Percentiles rank a stretch among this genome's conserved stretches.
These are phyloP conservation scores for Auricularia heimuer DNA, from an alignment of 768 basidiomycete genomes.

Conservation along the genomic window DNA sequence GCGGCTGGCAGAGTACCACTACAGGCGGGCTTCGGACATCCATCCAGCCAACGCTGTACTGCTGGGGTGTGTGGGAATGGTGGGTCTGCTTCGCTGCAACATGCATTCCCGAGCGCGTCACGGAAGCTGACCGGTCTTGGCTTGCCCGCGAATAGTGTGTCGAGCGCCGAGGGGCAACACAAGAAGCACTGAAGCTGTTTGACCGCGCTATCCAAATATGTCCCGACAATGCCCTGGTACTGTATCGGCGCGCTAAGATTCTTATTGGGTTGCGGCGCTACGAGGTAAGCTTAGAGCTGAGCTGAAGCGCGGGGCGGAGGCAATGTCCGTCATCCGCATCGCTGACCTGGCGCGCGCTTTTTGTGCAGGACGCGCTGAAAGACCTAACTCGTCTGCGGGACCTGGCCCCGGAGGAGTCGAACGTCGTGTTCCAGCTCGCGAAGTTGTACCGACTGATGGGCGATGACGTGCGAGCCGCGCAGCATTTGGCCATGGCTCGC, in stretches of 20 bases:
- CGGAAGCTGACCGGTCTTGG: constrained; percentile 1
- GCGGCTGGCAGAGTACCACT: constrained; percentile 92
- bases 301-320: neutral
- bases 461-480: constrained; percentile 68
- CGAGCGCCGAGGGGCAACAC: constrained; percentile 73
- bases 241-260: constrained; percentile 89
- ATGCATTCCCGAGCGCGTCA: neutral
- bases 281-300: constrained; percentile 39
- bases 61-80: constrained; percentile 92
- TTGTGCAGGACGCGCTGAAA: constrained; percentile 58
- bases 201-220: constrained; percentile 69
- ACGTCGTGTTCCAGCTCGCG: constrained; percentile 93
- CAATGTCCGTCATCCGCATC: neutral
- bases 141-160: constrained; percentile 51
- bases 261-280: constrained; percentile 78
- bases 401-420: constrained; percentile 88
- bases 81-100: constrained; percentile 32
- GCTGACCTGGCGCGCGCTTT: constrained; percentile 16
- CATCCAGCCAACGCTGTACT: constrained; percentile 95
- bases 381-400: constrained; percentile 75
- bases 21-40: constrained; percentile 82
- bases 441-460: constrained; percentile 81
- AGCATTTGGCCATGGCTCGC: constrained; percentile 79
- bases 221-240: constrained; percentile 85
- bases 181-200: constrained; percentile 68